Evolutionary conservation across 306 rosid genomes (phyloP).

Genomic region (Cyclanthera cordifolia): DNA sequence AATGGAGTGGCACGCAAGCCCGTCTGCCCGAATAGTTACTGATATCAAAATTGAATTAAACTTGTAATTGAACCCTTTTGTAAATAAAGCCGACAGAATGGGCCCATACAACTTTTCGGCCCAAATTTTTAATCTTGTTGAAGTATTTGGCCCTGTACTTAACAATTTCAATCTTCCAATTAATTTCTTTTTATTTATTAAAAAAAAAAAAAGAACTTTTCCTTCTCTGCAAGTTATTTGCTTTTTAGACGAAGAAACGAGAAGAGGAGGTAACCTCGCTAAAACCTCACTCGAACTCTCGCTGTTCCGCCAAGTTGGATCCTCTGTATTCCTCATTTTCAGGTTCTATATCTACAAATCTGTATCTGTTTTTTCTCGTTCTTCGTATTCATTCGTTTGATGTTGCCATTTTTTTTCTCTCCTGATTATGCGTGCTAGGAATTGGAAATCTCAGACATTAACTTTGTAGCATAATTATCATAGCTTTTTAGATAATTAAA

Average conservation of each 20-base stretch:
- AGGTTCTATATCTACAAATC: slow-evolving; percentile 1
- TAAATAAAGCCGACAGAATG: too few relatives aligned
- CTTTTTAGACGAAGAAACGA: slow-evolving; percentile 2
- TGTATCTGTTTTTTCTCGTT: not conserved
- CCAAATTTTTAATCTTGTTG: too few relatives aligned
- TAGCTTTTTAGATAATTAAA: not conserved
- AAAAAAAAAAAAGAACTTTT: slow-evolving; percentile 5
- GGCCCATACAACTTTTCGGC: too few relatives aligned
- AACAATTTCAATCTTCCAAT: too few relatives aligned
- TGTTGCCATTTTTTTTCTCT: not conserved
- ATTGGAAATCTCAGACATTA: not conserved
- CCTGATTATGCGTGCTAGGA: not conserved
- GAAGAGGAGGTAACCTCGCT: not conserved
- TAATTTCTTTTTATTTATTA: not conserved
- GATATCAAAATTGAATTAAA: too few relatives aligned
- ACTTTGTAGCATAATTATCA: not conserved
- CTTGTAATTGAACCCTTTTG: too few relatives aligned
- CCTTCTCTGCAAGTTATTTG: slow-evolving; percentile 10
- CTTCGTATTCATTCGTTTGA: not conserved
- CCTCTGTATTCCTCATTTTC: not conserved
- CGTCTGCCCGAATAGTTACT: too few relatives aligned
- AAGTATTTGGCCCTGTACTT: too few relatives aligned
- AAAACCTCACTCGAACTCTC: not conserved
- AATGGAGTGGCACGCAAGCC: too few relatives aligned
- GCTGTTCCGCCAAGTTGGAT: slow-evolving; percentile 8